Conservation (phyloP, 2,329 filamentous ascomycete species). For the Sphaerostilbella broomeana region DNA sequence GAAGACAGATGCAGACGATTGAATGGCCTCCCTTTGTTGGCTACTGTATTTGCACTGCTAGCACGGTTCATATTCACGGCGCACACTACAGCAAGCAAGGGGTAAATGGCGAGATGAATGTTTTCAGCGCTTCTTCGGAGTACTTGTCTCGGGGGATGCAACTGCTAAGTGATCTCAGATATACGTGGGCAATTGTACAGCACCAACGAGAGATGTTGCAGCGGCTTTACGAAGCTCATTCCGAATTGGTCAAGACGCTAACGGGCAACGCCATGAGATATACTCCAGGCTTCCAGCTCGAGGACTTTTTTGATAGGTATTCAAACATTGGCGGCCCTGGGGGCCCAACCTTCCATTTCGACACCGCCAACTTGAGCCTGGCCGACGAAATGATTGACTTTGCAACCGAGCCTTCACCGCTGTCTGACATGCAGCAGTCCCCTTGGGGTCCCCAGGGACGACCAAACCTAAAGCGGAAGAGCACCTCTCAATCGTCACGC, state of each 20-base stretch:
- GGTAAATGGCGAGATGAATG: conserved; percentile 46
- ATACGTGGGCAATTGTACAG: conserved; percentile 70
- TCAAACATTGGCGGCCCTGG: conserved; percentile 49
- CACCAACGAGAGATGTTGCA: conserved; percentile 76
- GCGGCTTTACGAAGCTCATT: conserved; percentile 70
- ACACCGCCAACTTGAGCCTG: conserved; percentile 68
- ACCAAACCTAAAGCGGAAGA: conserved; percentile 45
- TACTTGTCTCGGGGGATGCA: conserved; percentile 75
- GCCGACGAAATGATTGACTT: conserved; percentile 59
- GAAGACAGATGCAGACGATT: conserved; percentile 64
- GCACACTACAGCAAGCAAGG: conserved; percentile 62
- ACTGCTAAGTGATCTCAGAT: conserved; percentile 67
- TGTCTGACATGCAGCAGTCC: conserved; percentile 44
- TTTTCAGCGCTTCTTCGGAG: conserved; percentile 58
- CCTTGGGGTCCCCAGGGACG: conserved; percentile 28
- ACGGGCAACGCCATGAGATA: conserved; percentile 61
- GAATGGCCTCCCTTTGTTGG: conserved; percentile 85
- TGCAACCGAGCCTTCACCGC: conserved; percentile 48
- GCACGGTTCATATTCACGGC: conserved; percentile 82
- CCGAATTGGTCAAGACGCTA: conserved; percentile 68
- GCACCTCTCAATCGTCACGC: conserved; percentile 31
- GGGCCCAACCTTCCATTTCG: conserved; percentile 57
- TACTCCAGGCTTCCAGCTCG: conserved; percentile 73
- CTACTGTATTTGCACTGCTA: conserved; percentile 80
- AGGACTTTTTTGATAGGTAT: conserved; percentile 84